phyloP scores from a whole-genome alignment of 2,329 filamentous ascomycete species.

The Paraconiothyrium brasiliense region DNA sequence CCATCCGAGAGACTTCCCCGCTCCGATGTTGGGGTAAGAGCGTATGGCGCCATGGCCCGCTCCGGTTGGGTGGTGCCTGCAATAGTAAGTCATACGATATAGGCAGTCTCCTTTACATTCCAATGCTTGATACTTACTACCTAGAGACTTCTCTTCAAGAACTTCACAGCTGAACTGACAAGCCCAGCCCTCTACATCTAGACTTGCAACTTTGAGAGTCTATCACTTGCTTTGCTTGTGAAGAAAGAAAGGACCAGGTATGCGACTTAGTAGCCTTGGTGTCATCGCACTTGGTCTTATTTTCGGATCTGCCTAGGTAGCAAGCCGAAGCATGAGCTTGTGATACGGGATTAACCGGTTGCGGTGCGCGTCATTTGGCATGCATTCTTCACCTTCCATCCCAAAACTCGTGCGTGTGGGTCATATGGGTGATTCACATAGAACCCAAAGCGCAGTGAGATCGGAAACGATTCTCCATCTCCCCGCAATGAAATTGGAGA shows the following conservation, averaged over 20 bases:
- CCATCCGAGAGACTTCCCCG: conserved; percentile 16
- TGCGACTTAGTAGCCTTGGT: background rate
- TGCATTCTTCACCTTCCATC: conserved; percentile 2
- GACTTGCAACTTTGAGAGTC: background rate
- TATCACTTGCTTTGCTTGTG: background rate
- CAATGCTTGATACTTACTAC: background rate
- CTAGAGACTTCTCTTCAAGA: background rate
- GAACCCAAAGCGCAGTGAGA: background rate
- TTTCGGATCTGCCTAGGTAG: background rate
- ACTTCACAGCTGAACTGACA: conserved; percentile 10
- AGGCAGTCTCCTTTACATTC: background rate
- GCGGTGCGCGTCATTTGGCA: conserved; percentile 4
- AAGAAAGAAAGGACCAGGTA: conserved; percentile 4
- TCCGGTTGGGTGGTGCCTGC: background rate
- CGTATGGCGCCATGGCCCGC: conserved; percentile 29
- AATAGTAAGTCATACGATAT: background rate
- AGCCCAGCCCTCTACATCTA: conserved; percentile 6
- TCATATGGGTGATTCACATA: conserved; percentile 6
- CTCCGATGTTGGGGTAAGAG: conserved; percentile 29
- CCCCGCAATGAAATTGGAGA: conserved; percentile 14
- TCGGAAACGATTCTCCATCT: conserved; percentile 7
- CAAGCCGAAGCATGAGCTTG: conserved; percentile 3
- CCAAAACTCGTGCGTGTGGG: background rate
- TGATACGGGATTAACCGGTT: conserved; percentile 13
- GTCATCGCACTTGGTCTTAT: conserved; percentile 6